These are phyloP conservation scores for Fusarium globosum DNA, from an alignment of 2,329 filamentous ascomycete species.

Conservation along the genomic window DNA sequence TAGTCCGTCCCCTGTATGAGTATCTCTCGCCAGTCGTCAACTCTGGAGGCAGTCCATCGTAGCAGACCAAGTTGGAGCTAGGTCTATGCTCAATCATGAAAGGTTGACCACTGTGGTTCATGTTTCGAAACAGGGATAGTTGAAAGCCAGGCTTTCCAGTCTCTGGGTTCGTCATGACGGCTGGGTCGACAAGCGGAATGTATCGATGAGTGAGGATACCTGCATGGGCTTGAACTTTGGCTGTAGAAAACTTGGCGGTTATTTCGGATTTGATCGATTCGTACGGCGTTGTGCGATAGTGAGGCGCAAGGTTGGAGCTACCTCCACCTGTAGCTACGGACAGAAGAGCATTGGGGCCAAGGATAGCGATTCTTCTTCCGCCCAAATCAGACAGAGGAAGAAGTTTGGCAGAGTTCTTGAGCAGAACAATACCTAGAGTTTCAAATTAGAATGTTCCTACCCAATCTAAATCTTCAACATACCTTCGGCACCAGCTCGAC, in stretches of 20 bases:
- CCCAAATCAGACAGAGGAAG: slow-evolving; percentile 4
- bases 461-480: background rate
- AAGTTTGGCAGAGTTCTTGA: slow-evolving; percentile 10
- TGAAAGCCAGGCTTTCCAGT: slow-evolving; percentile 18
- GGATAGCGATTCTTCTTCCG: slow-evolving; percentile 1
- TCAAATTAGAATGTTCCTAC: background rate
- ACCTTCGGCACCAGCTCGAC: slow-evolving; percentile 27
- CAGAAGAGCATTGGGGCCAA: slow-evolving; percentile 24
- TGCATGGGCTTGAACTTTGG: slow-evolving; percentile 2
- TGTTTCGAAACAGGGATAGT: slow-evolving; percentile 17
- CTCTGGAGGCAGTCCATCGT: slow-evolving; percentile 28
- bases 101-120: slow-evolving; percentile 16
- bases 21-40: slow-evolving; percentile 30
- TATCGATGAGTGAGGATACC: slow-evolving; percentile 30
- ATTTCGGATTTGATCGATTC: slow-evolving; percentile 9
- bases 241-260: background rate
- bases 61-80: slow-evolving; percentile 32
- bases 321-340: slow-evolving; percentile 23
- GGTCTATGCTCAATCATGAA: slow-evolving; percentile 28
- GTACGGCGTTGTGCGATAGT: slow-evolving; percentile 27
- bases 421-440: slow-evolving; percentile 19
- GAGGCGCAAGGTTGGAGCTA: slow-evolving; percentile 25
- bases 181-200: slow-evolving; percentile 6
- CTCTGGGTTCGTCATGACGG: slow-evolving; percentile 21
- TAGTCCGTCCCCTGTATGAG: slow-evolving; percentile 15